These are phyloP conservation scores for Aureobasidium sp. DNA, from an alignment of 2,329 filamentous ascomycete genomes.

Conservation along the genomic window DNA sequence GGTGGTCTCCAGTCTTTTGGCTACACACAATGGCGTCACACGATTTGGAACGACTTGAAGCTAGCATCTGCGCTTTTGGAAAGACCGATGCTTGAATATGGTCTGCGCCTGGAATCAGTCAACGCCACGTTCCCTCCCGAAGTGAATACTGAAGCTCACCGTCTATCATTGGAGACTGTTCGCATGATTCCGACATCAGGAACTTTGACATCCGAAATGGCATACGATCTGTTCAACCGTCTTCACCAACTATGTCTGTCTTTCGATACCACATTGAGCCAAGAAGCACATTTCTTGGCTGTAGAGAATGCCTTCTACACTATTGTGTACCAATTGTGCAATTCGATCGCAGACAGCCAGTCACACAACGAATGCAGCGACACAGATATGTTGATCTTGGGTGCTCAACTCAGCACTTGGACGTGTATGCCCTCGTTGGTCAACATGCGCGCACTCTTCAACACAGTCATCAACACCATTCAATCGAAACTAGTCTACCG, in stretches of 20 bases:
- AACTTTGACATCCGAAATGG: not conserved
- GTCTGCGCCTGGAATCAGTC: not conserved
- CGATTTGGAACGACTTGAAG: slow-evolving; percentile 12
- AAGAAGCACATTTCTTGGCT: slow-evolving; percentile 7
- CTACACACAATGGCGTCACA: slow-evolving; percentile 13
- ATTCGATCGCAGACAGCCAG: not conserved
- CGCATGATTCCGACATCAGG: slow-evolving; percentile 10
- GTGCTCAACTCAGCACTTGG: slow-evolving; percentile 10
- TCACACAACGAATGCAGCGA: not conserved
- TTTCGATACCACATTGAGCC: not conserved
- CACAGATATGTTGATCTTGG: slow-evolving; percentile 11
- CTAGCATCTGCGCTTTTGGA: slow-evolving; percentile 8
- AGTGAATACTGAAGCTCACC: slow-evolving; percentile 2
- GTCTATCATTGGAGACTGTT: slow-evolving; percentile 1
- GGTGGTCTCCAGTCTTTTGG: slow-evolving; percentile 5
- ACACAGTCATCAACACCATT: slow-evolving; percentile 14
- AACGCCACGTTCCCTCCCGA: not conserved
- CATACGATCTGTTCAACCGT: slow-evolving; percentile 9
- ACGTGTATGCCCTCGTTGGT: slow-evolving; percentile 6
- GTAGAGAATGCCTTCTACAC: slow-evolving; percentile 6
- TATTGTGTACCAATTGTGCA: slow-evolving; percentile 8
- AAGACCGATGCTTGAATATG: slow-evolving; percentile 7
- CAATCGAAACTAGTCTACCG: slow-evolving; percentile 11
- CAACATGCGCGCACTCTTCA: slow-evolving; percentile 13
- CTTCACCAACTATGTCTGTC: not conserved